A percentile compares a stretch with the other conserved stretches of the same genome.
Conservation (phyloP, 257 asterid genomes). For the Leonotis leonurus region DNA sequence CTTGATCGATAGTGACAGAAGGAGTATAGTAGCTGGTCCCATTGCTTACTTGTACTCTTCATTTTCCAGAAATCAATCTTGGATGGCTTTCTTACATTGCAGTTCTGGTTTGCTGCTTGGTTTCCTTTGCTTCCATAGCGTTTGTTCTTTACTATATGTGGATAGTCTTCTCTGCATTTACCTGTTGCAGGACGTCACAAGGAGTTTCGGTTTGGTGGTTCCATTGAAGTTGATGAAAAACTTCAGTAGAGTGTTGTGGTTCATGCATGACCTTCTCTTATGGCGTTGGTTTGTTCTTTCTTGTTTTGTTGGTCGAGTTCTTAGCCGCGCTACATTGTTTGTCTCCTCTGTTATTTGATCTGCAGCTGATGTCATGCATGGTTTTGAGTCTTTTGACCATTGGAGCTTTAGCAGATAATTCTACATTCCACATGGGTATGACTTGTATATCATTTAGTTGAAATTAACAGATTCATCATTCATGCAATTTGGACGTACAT, state of each 20-base stretch:
- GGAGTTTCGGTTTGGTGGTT: background rate
- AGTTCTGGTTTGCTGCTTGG: background rate
- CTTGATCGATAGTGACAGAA: background rate
- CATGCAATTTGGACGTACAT: background rate
- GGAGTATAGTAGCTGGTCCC: background rate
- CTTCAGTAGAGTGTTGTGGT: background rate
- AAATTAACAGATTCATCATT: background rate
- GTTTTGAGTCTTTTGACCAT: too few relatives aligned
- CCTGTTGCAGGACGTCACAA: background rate
- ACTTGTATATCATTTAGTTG: background rate
- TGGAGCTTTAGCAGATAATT: too few relatives aligned
- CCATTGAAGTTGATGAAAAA: background rate
- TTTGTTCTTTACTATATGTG: background rate
- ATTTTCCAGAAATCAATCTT: background rate
- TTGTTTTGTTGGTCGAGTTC: background rate
- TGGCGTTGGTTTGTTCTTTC: background rate
- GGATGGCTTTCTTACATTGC: background rate
- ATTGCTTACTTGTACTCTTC: background rate
- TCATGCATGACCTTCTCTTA: background rate
- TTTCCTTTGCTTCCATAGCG: background rate
- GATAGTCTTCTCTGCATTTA: background rate
- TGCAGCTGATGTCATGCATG: too few relatives aligned
- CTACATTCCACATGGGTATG: too few relatives aligned
- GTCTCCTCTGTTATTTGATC: background rate
- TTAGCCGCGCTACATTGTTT: background rate